phyloP scores from a whole-genome alignment of 2,329 filamentous ascomycete genomes.

The Apiospora pterosperma region DNA sequence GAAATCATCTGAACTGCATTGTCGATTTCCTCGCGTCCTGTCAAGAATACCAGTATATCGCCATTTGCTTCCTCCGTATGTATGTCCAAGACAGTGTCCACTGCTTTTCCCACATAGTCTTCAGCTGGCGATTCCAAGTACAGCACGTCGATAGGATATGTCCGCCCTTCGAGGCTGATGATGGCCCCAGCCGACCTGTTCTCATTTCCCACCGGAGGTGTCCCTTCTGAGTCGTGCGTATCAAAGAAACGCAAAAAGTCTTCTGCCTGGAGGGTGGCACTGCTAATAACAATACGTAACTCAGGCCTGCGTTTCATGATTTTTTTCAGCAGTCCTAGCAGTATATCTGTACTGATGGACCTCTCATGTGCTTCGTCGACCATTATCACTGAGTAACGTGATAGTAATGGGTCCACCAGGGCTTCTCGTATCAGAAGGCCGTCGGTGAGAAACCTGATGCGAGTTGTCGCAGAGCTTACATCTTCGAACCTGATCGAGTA shows the following conservation, averaged over 20 bases:
- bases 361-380: conserved; percentile 96
- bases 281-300: conserved; percentile 84
- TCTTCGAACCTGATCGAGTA: conserved; percentile 94
- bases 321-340: conserved; percentile 88
- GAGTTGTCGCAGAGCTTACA: conserved; percentile 77
- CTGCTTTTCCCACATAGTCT: conserved; percentile 80
- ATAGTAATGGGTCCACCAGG: conserved; percentile 85
- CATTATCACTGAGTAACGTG: conserved; percentile 93
- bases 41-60: conserved; percentile 88
- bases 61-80: conserved; percentile 77
- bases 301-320: conserved; percentile 77
- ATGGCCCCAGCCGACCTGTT: conserved; percentile 49
- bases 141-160: conserved; percentile 83
- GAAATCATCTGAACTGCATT: conserved; percentile 73
- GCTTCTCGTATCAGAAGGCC: conserved; percentile 88
- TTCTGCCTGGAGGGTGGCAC: conserved; percentile 88
- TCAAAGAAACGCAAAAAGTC: conserved; percentile 78
- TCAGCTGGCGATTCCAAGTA: conserved; percentile 76
- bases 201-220: conserved; percentile 21
- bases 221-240: conserved; percentile 35
- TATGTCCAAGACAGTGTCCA: conserved; percentile 84
- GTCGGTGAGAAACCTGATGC: conserved; percentile 94
- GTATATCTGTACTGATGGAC: conserved; percentile 86
- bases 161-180: conserved; percentile 81
- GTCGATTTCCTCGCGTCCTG: conserved; percentile 91